phyloP scores from a whole-genome alignment of 2,329 filamentous ascomycete genomes.

The Cyclaneusma minus region DNA sequence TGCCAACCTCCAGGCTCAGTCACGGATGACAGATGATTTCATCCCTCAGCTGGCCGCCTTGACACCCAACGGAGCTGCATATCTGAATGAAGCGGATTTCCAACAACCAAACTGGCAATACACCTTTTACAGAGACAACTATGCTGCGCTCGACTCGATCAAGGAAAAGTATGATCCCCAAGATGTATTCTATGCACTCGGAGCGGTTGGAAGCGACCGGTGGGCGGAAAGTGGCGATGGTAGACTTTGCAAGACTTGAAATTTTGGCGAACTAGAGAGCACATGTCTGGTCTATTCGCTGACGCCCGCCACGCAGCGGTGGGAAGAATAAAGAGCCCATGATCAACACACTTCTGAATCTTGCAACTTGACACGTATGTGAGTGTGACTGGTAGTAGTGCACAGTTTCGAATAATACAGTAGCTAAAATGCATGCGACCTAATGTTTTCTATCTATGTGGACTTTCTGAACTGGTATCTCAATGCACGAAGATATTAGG shows the following conservation, averaged over 20 bases:
- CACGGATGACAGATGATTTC: slow-evolving; percentile 17
- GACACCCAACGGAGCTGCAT: slow-evolving; percentile 25
- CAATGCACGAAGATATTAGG: too few relatives aligned
- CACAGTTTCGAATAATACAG: too few relatives aligned
- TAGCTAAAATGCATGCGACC: too few relatives aligned
- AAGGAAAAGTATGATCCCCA: slow-evolving; percentile 35
- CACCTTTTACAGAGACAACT: slow-evolving; percentile 31
- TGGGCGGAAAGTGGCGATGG: slow-evolving; percentile 27
- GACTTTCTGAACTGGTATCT: too few relatives aligned
- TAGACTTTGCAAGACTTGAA: slow-evolving; percentile 24
- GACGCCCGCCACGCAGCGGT: too few relatives aligned
- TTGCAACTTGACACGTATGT: too few relatives aligned
- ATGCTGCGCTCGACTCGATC: slow-evolving; percentile 23
- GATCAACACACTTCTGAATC: too few relatives aligned
- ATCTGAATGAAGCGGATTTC: slow-evolving; percentile 36
- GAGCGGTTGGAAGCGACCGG: slow-evolving; percentile 32
- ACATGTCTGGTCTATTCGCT: too few relatives aligned
- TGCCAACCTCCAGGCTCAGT: slow-evolving; percentile 16
- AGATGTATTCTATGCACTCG: slow-evolving; percentile 28
- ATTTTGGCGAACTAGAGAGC: too few relatives aligned
- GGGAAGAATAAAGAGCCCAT: too few relatives aligned
- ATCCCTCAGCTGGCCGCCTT: slow-evolving; percentile 20
- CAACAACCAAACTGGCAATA: slow-evolving; percentile 25
- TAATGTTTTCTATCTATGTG: too few relatives aligned
- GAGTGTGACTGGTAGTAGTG: too few relatives aligned